phyloP scores from a whole-genome alignment of 1,284 basidiomycete genomes.

The Tilletia caries region DNA sequence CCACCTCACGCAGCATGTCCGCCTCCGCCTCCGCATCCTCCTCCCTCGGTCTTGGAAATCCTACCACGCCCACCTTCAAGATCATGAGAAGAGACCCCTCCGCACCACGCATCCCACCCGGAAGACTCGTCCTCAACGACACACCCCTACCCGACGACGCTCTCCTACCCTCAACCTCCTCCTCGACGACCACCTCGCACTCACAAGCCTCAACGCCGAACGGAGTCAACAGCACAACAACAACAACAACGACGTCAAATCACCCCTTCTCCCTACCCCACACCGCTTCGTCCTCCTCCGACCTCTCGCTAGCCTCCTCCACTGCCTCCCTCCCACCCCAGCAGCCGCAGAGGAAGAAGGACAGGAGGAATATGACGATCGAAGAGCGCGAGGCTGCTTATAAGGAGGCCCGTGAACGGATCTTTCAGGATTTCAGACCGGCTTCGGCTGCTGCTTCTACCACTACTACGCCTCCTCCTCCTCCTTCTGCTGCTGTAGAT shows the following conservation, averaged over 20 bases:
- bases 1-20: neutral
- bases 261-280: neutral
- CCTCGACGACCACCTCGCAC: slow-evolving; percentile 13
- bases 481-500: no score
- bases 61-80: slow-evolving; percentile 18
- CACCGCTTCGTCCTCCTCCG: no score
- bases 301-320: neutral
- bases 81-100: slow-evolving; percentile 40
- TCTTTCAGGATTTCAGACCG: slow-evolving; percentile 25
- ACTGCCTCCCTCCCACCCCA: neutral
- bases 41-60: neutral
- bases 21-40: neutral
- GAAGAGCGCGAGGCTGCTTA: slow-evolving; percentile 43
- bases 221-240: neutral
- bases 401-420: slow-evolving; percentile 39
- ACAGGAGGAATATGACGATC: slow-evolving; percentile 42
- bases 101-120: neutral
- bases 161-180: neutral
- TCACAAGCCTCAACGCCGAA: neutral
- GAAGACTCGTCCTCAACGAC: slow-evolving; percentile 1
- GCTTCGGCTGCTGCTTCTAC: neutral
- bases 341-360: slow-evolving; percentile 16
- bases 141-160: slow-evolving; percentile 21
- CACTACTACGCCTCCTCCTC: neutral
- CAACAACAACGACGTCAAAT: neutral